Evolutionary conservation across 2,329 filamentous ascomycete genomes (phyloP), one percentile per base, ranked within the genome.

Genomic region (Curvularia sp.): DNA sequence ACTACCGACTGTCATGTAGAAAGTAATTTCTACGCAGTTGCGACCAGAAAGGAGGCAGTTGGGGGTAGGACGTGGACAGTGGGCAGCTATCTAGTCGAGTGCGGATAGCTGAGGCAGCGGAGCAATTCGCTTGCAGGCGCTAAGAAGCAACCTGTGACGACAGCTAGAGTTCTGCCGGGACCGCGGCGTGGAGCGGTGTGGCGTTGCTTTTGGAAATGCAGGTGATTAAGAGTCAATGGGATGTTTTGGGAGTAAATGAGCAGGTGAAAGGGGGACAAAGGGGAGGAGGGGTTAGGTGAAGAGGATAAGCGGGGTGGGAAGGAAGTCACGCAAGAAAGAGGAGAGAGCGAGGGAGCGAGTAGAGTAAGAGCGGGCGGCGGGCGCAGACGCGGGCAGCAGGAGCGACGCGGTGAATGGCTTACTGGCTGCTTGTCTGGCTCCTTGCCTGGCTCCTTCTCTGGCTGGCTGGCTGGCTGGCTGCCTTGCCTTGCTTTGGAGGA

Each of bases 51-150:
- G 66, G 68, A 71, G 67, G 62, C 50, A 41, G 49, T 50, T 53
- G 27, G 43, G 43, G 15, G 63, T 59, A 59, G 55, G 63, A 57
- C 47, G 69, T 69, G 67, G 66, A 67, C 63, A 36, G 34, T 36
- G 34, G 34, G 34, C 34, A 36, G 15, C 34, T 66, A 63, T 65
- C 69, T 61, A 69, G 69, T 25, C 69, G 70, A 66, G 67, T 67
- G 70, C 63, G 63, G 66, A 61, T 60, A 48, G 60, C 53, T 71
- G 69, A 74, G 61, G 72, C 70, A 73, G 70, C 68, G 66, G 68
- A 69, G 69, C 61, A 63, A 59, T 60, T 74, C 67, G 69, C 69
- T 68, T 71, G 61, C 61, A 56, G 68, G 71, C 72, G 72, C 72
- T 74, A 74, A 70, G 48, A 64, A 55, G 61, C 63, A 66, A 65